phyloP scores from a whole-genome alignment of 2,329 filamentous ascomycete genomes.

The Penicillium sp. region DNA sequence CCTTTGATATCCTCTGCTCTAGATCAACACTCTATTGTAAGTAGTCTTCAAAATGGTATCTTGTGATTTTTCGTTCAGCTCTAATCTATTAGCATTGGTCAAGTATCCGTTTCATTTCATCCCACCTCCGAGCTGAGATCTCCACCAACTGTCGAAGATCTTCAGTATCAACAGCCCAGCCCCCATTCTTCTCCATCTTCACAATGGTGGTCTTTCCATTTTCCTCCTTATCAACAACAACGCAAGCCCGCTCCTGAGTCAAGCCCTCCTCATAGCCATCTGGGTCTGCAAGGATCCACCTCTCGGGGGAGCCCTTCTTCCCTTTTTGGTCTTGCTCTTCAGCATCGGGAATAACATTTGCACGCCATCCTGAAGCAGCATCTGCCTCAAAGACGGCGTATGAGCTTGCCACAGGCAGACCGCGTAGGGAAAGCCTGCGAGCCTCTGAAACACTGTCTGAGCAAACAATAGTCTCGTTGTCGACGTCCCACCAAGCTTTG shows the following conservation, averaged over 20 bases:
- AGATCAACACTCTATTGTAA: not conserved
- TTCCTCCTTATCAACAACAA: slow-evolving; percentile 67
- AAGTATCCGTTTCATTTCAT: slow-evolving; percentile 54
- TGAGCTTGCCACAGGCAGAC: slow-evolving; percentile 73
- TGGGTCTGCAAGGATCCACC: slow-evolving; percentile 82
- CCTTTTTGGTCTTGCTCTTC: slow-evolving; percentile 44
- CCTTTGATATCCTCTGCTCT: not conserved
- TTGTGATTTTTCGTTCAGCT: not conserved
- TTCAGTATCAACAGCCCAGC: slow-evolving; percentile 66
- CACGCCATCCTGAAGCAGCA: slow-evolving; percentile 42
- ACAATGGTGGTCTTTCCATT: slow-evolving; percentile 58
- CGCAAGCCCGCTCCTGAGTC: slow-evolving; percentile 78
- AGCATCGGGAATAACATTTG: slow-evolving; percentile 38
- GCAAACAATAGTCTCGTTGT: slow-evolving; percentile 78
- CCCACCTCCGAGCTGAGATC: slow-evolving; percentile 66
- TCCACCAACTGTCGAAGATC: slow-evolving; percentile 62
- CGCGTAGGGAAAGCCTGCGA: slow-evolving; percentile 60
- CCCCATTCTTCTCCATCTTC: slow-evolving; percentile 81
- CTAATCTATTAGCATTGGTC: slow-evolving; percentile 30
- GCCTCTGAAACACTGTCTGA: slow-evolving; percentile 60
- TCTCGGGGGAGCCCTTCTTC: slow-evolving; percentile 37
- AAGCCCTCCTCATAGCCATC: slow-evolving; percentile 87
- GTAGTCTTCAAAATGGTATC: not conserved
- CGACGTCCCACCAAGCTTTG: slow-evolving; percentile 77
- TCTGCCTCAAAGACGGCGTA: slow-evolving; percentile 75